A percentile compares a stretch with the other conserved stretches of the same genome.
These are phyloP conservation scores for Ogataea pilisensis DNA, from an alignment of 805 yeast species.

Conservation along the genomic window DNA sequence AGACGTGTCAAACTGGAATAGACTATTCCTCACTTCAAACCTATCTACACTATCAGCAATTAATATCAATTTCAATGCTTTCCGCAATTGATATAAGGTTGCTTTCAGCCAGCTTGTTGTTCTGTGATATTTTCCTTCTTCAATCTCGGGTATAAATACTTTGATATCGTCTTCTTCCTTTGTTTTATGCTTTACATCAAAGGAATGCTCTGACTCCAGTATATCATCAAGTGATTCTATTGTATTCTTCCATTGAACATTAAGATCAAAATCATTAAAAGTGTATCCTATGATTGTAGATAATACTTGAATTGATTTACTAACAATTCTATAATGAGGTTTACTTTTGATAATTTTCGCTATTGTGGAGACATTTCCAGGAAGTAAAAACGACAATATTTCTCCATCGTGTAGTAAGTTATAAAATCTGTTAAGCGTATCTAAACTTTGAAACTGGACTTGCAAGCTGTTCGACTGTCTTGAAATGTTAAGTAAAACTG, in stretches of 20 bases:
- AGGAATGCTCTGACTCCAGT: neutral
- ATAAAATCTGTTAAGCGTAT: conserved; percentile 33
- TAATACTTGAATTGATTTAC: conserved; percentile 30
- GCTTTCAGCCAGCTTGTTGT: conserved; percentile 52
- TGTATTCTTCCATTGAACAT: conserved; percentile 11
- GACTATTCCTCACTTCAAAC: conserved; percentile 30
- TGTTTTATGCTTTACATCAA: neutral
- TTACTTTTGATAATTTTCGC: conserved; percentile 34
- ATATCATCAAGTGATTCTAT: conserved; percentile 13
- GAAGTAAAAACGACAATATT: conserved; percentile 43
- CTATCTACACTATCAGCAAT: conserved; percentile 22
- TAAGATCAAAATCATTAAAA: conserved; percentile 40
- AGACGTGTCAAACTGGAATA: conserved; percentile 29
- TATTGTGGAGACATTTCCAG: conserved; percentile 46
- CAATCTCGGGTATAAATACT: conserved; percentile 16
- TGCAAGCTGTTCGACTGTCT: conserved; percentile 23
- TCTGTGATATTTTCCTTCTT: conserved; percentile 28
- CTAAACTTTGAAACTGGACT: conserved; percentile 32
- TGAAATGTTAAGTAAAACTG: conserved; percentile 37
- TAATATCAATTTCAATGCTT: conserved; percentile 38
- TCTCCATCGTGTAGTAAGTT: conserved; percentile 42
- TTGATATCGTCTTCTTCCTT: conserved; percentile 4
- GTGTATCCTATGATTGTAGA: conserved; percentile 30
- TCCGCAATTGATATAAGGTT: conserved; percentile 45
- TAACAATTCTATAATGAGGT: conserved; percentile 36